Conservation (phyloP, 2,329 filamentous ascomycete genomes). For the Sclerotinia minor region DNA sequence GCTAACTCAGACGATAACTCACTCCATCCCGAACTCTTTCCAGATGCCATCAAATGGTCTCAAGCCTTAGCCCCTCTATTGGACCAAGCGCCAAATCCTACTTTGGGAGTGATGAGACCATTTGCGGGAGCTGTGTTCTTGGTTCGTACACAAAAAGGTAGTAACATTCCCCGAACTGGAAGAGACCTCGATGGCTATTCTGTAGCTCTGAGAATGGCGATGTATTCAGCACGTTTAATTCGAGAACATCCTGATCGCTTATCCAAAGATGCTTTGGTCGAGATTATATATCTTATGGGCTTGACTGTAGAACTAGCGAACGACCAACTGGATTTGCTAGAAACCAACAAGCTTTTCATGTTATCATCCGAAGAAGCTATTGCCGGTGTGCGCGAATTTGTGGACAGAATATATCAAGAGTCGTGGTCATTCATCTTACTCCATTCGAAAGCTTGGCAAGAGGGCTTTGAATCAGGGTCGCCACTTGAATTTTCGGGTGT, state of each 20-base stretch:
- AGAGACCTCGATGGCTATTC: slow-evolving; percentile 71
- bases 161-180: slow-evolving; percentile 34
- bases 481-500: slow-evolving; percentile 42
- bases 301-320: slow-evolving; percentile 53
- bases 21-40: slow-evolving; percentile 55
- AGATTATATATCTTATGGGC: slow-evolving; percentile 54
- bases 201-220: slow-evolving; percentile 70
- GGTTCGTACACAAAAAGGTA: slow-evolving; percentile 44
- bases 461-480: slow-evolving; percentile 11
- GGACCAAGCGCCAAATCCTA: slow-evolving; percentile 53
- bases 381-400: slow-evolving; percentile 26
- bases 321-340: slow-evolving; percentile 52
- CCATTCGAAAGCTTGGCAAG: slow-evolving; percentile 50
- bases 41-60: slow-evolving; percentile 65
- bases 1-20: slow-evolving; percentile 41
- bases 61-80: slow-evolving; percentile 59
- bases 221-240: slow-evolving; percentile 66
- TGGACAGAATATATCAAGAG: slow-evolving; percentile 13
- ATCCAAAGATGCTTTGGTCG: slow-evolving; percentile 48
- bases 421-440: slow-evolving; percentile 31
- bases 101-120: slow-evolving; percentile 71
- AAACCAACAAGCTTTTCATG: slow-evolving; percentile 51
- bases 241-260: slow-evolving; percentile 45
- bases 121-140: slow-evolving; percentile 72
- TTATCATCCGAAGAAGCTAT: slow-evolving; percentile 44